Percentiles rank a stretch among this genome's conserved stretches.
These are phyloP conservation scores for Clarireedia sp. DNA, from an alignment of 2,329 filamentous ascomycete genomes.

Conservation along the genomic window DNA sequence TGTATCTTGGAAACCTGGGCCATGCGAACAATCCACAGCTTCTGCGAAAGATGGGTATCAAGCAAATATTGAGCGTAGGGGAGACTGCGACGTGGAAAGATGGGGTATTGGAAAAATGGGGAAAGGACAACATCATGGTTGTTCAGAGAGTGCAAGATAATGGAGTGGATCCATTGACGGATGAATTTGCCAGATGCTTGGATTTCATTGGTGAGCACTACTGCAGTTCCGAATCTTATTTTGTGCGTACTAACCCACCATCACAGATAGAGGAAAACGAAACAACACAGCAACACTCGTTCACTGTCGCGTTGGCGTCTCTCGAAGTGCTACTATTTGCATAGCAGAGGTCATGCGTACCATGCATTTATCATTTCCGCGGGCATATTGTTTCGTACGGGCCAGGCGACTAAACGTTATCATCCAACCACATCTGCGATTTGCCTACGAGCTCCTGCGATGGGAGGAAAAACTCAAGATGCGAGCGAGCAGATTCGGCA, in stretches of 20 bases:
- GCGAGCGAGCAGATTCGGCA: slow-evolving; percentile 32
- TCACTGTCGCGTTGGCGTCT: slow-evolving; percentile 93
- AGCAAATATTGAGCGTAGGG: slow-evolving; percentile 83
- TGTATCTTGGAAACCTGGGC: slow-evolving; percentile 89
- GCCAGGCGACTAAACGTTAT: slow-evolving; percentile 92
- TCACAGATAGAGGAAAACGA: slow-evolving; percentile 64
- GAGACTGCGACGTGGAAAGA: slow-evolving; percentile 78
- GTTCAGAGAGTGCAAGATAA: slow-evolving; percentile 91
- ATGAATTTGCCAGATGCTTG: slow-evolving; percentile 78
- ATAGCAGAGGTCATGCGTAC: slow-evolving; percentile 97
- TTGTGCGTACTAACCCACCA: slow-evolving; percentile 9
- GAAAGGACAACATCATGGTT: slow-evolving; percentile 66
- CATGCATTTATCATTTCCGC: slow-evolving; percentile 72
- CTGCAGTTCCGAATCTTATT: too few relatives aligned
- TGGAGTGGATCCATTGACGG: slow-evolving; percentile 83
- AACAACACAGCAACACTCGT: slow-evolving; percentile 82
- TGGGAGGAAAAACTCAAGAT: slow-evolving; percentile 74
- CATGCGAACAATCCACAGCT: slow-evolving; percentile 93
- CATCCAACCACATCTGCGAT: slow-evolving; percentile 91
- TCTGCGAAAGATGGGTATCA: slow-evolving; percentile 71
- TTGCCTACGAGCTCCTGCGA: slow-evolving; percentile 89
- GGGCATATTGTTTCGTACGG: slow-evolving; percentile 93
- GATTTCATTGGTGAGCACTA: slow-evolving; percentile 76
- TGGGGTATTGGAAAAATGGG: slow-evolving; percentile 64
- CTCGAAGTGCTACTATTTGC: slow-evolving; percentile 90